A percentile compares a stretch with the other conserved stretches of the same genome.
These are phyloP conservation scores for Colletotrichum brevisporum DNA, from an alignment of 2,329 filamentous ascomycete genomes.

Conservation along the genomic window DNA sequence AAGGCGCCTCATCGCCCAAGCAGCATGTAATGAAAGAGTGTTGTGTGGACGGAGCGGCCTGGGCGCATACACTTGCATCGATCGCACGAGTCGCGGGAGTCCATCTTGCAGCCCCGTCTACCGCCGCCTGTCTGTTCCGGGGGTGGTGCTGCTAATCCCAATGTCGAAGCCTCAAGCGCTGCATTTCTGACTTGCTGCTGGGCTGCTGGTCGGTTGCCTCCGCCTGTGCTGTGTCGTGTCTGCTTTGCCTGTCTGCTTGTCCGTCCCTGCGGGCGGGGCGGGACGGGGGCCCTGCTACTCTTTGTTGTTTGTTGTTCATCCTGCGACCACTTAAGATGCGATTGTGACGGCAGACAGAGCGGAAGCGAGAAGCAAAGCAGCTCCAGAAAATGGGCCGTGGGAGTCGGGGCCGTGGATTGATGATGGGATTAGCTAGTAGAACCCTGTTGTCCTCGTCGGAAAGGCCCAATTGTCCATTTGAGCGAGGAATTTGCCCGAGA, in stretches of 20 bases:
- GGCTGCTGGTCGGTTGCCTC: not conserved
- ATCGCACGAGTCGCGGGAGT: slow-evolving; percentile 32
- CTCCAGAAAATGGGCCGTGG: not conserved
- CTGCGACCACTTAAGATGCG: slow-evolving; percentile 11
- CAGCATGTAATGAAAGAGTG: slow-evolving; percentile 1
- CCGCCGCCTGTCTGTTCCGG: slow-evolving; percentile 4
- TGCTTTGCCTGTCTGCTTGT: no score
- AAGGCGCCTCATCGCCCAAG: not conserved
- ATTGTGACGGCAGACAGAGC: not conserved
- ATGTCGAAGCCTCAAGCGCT: slow-evolving; percentile 7
- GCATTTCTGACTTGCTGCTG: not conserved
- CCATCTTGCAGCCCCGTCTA: not conserved
- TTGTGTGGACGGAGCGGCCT: not conserved
- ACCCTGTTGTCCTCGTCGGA: not conserved
- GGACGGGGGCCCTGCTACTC: no score
- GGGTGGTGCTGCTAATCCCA: not conserved
- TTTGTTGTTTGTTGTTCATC: not conserved
- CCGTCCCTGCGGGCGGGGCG: no score
- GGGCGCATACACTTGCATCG: slow-evolving; percentile 30
- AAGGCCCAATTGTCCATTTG: slow-evolving; percentile 2
- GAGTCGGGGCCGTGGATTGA: no score
- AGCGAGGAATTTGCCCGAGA: slow-evolving; percentile 37
- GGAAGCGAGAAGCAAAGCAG: not conserved
- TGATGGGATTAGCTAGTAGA: no score
- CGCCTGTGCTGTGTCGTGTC: no score